Evolutionary conservation across 371 early-diverging fungal species (phyloP).

Genomic region (Conidiobolus incongruus): DNA sequence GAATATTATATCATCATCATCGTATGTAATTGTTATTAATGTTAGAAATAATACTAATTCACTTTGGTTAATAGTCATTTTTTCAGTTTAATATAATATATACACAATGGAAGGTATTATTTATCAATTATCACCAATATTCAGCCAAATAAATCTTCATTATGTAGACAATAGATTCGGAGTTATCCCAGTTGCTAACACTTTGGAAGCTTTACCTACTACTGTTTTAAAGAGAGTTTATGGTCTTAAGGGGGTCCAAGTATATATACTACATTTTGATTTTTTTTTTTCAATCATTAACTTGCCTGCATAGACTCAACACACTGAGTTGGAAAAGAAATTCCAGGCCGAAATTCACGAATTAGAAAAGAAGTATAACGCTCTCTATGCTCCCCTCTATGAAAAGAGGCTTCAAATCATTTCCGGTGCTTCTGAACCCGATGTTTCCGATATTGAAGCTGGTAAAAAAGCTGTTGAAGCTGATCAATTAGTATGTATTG

Average conservation of each 20-base stretch:
- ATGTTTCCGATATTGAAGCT: slow-evolving; percentile 50
- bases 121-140: too few species aligned
- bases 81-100: too few species aligned
- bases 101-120: too few species aligned
- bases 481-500: slow-evolving; percentile 7
- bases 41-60: too few species aligned
- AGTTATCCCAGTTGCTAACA: too few species aligned
- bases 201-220: slow-evolving; percentile 20
- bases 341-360: slow-evolving; percentile 73
- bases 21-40: too few species aligned
- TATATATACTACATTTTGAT: neutral
- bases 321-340: slow-evolving; percentile 49
- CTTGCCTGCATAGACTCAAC: slow-evolving; percentile 58
- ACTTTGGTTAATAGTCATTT: too few species aligned
- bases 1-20: too few species aligned
- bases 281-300: neutral
- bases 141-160: too few species aligned
- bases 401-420: slow-evolving; percentile 51
- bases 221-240: slow-evolving; percentile 57
- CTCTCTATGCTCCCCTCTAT: slow-evolving; percentile 58
- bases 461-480: slow-evolving; percentile 32
- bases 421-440: slow-evolving; percentile 57
- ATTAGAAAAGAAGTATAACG: slow-evolving; percentile 78
- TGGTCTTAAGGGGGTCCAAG: slow-evolving; percentile 28
- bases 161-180: too few species aligned